Evolutionary conservation across 129 eudicot genomes (phyloP).

Genomic region (Pittosporum tobira): DNA sequence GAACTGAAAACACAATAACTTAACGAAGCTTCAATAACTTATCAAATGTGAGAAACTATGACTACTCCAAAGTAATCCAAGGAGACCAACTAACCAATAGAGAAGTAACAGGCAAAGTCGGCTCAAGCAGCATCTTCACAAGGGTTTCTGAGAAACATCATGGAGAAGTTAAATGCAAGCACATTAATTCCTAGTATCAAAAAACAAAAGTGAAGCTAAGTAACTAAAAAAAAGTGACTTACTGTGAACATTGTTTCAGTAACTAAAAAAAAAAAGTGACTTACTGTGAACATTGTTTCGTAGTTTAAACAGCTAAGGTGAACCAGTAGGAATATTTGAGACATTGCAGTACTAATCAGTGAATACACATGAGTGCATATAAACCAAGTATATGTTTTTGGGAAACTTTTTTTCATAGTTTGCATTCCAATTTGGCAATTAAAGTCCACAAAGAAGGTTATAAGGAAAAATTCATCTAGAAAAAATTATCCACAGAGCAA

Average conservation of each 20-base stretch:
- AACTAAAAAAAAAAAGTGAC: background rate
- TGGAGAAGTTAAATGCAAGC: slow-evolving; percentile 1
- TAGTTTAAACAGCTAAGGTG: background rate
- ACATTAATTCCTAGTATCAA: background rate
- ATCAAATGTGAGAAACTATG: background rate
- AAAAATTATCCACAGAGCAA: slow-evolving; percentile 3
- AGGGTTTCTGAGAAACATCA: slow-evolving; percentile 50
- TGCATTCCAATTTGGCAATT: background rate
- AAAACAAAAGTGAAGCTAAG: background rate
- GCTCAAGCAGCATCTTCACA: slow-evolving; percentile 52
- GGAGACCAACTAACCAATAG: slow-evolving; percentile 44
- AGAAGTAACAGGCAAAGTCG: slow-evolving; percentile 34
- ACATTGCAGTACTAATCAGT: background rate
- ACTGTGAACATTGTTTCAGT: background rate
- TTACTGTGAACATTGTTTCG: background rate
- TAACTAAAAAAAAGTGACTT: background rate
- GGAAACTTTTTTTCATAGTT: too few relatives aligned
- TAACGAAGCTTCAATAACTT: too few relatives aligned
- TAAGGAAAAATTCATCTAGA: background rate
- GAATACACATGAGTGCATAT: background rate
- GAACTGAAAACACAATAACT: too few relatives aligned
- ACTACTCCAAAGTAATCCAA: background rate
- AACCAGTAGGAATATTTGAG: background rate
- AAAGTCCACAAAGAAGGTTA: background rate
- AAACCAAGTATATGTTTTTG: background rate